Evolutionary conservation across 2,329 filamentous ascomycete genomes (phyloP), one percentile per base, ranked within the genome.

Genomic region (Chrysoporthe puriensis): DNA sequence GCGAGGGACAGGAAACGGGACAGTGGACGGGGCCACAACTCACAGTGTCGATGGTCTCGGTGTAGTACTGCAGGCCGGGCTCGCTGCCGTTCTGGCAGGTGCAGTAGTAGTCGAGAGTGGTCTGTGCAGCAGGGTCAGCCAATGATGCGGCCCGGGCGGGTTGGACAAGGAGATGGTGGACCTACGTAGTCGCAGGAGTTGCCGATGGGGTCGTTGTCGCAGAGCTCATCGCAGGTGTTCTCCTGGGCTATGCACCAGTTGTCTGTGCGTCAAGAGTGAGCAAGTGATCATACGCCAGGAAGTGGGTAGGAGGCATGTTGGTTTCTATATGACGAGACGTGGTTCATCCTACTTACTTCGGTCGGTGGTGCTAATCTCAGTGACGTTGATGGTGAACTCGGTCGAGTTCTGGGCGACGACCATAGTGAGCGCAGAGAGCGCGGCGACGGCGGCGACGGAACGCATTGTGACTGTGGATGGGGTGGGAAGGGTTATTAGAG

Each of bases 41-140:
- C 73, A 80, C 78, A 66, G 78, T 81, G 60, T 82, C 81, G 71
- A 88, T 77, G 2, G 85, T 86, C 78, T 86, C 81, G 61, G 70
- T 72, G 78, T 86, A 88, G 75, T 83, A 81, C 75, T 86, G 78
- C 58, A 88, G 81, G 67, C 82, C 83, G 16, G 85, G 85, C 7
- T 79, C 78, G 59, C 80, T 81, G 73, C 75, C 77, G 76, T 87
- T 85, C 44, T 74, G 64, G 79, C 86, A 88, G 18, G 76, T 79
- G 76, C 86, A 88, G 18, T 74, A 71, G 77, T 81, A 88, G 64
- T 76, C 71, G 56, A 88, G 79, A 56, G 79, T 79, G 52, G 65
- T 64, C 82, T 86, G 70, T 56, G 69, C 14, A 6, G 5, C 60
- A 34, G 40, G 18, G 32, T 68, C 40, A 69, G 62, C 60, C 54